These are phyloP conservation scores for Colletotrichum truncatum DNA, from an alignment of 2,329 filamentous ascomycete species.

Conservation along the genomic window DNA sequence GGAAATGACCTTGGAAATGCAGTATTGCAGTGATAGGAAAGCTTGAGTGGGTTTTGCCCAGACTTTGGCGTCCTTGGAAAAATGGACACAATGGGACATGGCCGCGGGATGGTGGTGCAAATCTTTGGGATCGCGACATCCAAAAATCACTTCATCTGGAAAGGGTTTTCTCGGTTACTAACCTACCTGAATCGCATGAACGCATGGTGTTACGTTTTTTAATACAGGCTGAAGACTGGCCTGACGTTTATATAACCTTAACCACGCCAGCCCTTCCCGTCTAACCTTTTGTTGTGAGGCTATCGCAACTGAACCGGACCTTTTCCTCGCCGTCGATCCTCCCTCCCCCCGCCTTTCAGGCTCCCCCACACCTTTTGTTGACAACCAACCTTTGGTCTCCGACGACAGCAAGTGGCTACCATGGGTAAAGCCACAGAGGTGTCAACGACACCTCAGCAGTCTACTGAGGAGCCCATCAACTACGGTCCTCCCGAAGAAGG, in stretches of 20 bases:
- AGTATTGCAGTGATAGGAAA: neutral
- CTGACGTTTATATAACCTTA: slow-evolving; percentile 16
- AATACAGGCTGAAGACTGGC: neutral
- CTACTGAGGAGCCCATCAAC: slow-evolving; percentile 3
- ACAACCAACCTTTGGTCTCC: too few species aligned
- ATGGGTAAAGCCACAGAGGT: slow-evolving; percentile 13
- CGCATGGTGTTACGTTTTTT: neutral
- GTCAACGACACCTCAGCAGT: neutral
- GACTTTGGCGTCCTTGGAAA: slow-evolving; percentile 20
- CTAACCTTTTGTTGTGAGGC: neutral
- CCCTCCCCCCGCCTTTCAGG: neutral
- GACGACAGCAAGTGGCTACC: neutral
- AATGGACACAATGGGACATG: neutral
- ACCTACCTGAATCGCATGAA: neutral
- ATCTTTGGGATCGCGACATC: slow-evolving; percentile 16
- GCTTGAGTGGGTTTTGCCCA: slow-evolving; percentile 22
- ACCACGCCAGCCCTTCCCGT: neutral
- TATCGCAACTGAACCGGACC: neutral
- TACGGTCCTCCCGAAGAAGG: slow-evolving; percentile 22
- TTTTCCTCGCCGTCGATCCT: neutral
- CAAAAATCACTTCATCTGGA: slow-evolving; percentile 2
- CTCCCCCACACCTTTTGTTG: neutral
- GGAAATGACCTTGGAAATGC: neutral
- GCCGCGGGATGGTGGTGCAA: slow-evolving; percentile 8
- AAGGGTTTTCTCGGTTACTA: neutral